Conservation (phyloP, 1,139 yeast genomes). For the Yamadazyma buinensis region DNA sequence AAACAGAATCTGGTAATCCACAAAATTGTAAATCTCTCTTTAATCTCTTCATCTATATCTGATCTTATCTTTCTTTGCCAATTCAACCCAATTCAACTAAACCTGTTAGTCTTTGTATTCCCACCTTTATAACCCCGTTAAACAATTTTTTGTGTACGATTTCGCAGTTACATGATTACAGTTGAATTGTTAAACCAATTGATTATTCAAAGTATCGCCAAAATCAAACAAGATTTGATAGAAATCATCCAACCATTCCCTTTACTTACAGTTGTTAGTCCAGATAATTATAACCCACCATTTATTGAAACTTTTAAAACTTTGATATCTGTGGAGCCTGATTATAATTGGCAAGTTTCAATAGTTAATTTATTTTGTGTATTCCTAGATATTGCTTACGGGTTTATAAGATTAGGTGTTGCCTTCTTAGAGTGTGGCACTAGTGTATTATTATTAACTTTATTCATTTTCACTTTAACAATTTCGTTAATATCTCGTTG, state of each 20-base stretch:
- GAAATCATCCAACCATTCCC: constrained; percentile 11
- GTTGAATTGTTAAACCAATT: constrained; percentile 1
- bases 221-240: constrained; percentile 16
- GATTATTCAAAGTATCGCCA: constrained; percentile 2
- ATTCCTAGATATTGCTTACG: constrained; percentile 12
- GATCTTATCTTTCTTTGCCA: not conserved
- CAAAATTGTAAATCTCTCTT: not conserved
- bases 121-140: not conserved
- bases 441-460: constrained; percentile 4
- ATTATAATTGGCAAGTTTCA: not conserved
- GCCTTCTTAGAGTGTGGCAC: constrained; percentile 10
- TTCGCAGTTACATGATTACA: not conserved
- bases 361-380: constrained; percentile 7
- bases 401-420: constrained; percentile 11
- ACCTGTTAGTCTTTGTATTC: no score
- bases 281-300: constrained; percentile 28
- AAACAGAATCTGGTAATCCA: constrained; percentile 13
- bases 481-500: constrained; percentile 9
- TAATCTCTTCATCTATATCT: not conserved
- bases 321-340: not conserved
- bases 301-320: constrained; percentile 16
- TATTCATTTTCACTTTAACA: constrained; percentile 7
- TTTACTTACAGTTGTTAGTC: constrained; percentile 11
- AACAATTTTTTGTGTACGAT: not conserved
- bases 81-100: no score